These are phyloP conservation scores for Phytophthora agathidicida DNA, from an alignment of 352 stramenopile genomes.

Conservation along the genomic window DNA sequence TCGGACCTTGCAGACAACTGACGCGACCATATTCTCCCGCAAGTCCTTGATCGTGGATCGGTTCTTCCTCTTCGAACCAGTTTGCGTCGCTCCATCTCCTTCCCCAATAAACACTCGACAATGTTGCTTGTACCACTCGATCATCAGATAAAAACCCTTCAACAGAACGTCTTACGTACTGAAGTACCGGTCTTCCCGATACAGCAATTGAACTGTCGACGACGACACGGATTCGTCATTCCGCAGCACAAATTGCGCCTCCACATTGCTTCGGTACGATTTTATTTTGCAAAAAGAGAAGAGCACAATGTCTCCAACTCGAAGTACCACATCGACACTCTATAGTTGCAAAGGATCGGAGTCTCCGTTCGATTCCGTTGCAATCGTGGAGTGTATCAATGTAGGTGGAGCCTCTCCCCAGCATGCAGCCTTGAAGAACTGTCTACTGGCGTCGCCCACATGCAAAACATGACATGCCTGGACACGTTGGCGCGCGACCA, in stretches of 20 bases:
- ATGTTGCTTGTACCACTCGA: slow-evolving; percentile 72
- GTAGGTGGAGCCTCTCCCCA: slow-evolving; percentile 52
- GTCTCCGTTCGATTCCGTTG: slow-evolving; percentile 3
- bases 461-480: slow-evolving; percentile 50
- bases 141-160: slow-evolving; percentile 65
- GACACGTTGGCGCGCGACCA: slow-evolving; percentile 39
- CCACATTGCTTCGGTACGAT: slow-evolving; percentile 50
- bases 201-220: slow-evolving; percentile 64
- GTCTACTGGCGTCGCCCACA: slow-evolving; percentile 46
- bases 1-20: slow-evolving; percentile 47
- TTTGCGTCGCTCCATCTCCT: neutral
- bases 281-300: slow-evolving; percentile 60
- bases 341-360: slow-evolving; percentile 35
- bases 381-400: slow-evolving; percentile 24
- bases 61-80: slow-evolving; percentile 8
- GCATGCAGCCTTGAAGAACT: slow-evolving; percentile 64
- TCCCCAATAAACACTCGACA: slow-evolving; percentile 44
- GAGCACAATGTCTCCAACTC: slow-evolving; percentile 62
- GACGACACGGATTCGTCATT: slow-evolving; percentile 27
- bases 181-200: slow-evolving; percentile 62
- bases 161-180: slow-evolving; percentile 57
- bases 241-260: slow-evolving; percentile 51
- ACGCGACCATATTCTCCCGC: slow-evolving; percentile 63
- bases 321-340: slow-evolving; percentile 34
- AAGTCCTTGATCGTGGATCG: slow-evolving; percentile 49